These are phyloP conservation scores for Plectranthus barbatus DNA, from an alignment of 257 asterid genomes.

Conservation along the genomic window DNA sequence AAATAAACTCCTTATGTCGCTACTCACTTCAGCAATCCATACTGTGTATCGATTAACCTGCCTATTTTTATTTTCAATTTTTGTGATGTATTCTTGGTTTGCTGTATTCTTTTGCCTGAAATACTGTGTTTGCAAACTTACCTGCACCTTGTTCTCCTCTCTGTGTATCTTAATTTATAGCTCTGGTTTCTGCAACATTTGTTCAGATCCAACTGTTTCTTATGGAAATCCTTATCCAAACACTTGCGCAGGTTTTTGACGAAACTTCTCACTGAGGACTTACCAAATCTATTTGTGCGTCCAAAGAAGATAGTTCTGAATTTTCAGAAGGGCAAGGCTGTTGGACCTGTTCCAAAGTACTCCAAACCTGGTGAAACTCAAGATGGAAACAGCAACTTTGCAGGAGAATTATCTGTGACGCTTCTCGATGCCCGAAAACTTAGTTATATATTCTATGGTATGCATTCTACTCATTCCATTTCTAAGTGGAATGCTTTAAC, in stretches of 20 bases:
- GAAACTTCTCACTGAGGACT: constrained; percentile 88
- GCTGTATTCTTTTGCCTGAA: not conserved
- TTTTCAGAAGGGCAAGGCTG: constrained; percentile 81
- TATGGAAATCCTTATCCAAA: not conserved
- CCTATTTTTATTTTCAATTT: not conserved
- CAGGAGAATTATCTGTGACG: constrained; percentile 90
- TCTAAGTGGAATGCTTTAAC: constrained; percentile 9
- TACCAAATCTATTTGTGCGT: constrained; percentile 90
- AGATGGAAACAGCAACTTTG: constrained; percentile 75
- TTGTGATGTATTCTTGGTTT: not conserved
- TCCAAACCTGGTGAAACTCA: constrained; percentile 52
- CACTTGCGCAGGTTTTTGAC: constrained; percentile 66
- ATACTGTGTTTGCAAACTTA: not conserved
- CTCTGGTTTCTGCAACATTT: not conserved
- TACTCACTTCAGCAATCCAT: not conserved
- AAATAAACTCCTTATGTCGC: not conserved
- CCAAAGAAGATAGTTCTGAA: constrained; percentile 89
- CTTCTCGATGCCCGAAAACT: constrained; percentile 90
- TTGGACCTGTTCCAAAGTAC: constrained; percentile 47
- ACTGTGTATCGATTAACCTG: not conserved
- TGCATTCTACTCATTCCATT: constrained; percentile 11
- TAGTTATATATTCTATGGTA: constrained; percentile 77
- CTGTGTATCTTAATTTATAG: not conserved
- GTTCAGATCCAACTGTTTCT: not conserved
- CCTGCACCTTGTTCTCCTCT: not conserved